phyloP scores from a whole-genome alignment of 2,329 filamentous ascomycete species.

The Epichloe scottii region DNA sequence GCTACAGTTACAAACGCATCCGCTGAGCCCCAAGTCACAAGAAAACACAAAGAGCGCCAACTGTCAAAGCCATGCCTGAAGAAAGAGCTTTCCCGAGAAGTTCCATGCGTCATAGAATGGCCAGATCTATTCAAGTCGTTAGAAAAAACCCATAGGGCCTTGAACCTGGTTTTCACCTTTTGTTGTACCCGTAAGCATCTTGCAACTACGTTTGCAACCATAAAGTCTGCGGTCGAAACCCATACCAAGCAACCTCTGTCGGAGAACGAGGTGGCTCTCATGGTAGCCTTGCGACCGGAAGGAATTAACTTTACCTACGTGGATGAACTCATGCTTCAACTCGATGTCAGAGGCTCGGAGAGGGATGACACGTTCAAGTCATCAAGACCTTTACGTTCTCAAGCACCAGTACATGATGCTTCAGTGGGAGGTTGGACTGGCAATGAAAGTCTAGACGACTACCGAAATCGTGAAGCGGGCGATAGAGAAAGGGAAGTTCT shows the following conservation, averaged over 20 bases:
- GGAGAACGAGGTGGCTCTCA: slow-evolving; percentile 69
- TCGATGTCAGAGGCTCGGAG: slow-evolving; percentile 60
- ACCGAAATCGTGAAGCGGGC: slow-evolving; percentile 5
- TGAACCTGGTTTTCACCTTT: slow-evolving; percentile 92
- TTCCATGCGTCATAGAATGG: slow-evolving; percentile 40
- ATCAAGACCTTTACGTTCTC: slow-evolving; percentile 32
- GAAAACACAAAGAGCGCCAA: background rate
- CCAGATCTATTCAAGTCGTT: slow-evolving; percentile 61
- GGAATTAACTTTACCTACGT: slow-evolving; percentile 78
- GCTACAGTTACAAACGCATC: background rate
- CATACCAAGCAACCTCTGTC: slow-evolving; percentile 61
- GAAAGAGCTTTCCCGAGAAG: background rate
- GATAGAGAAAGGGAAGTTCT: slow-evolving; percentile 52
- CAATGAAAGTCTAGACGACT: slow-evolving; percentile 26
- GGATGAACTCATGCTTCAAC: slow-evolving; percentile 69
- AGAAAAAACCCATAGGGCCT: slow-evolving; percentile 64
- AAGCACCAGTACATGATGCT: slow-evolving; percentile 38
- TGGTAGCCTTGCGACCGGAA: slow-evolving; percentile 64
- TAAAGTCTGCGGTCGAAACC: slow-evolving; percentile 71
- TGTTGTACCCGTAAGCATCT: slow-evolving; percentile 88
- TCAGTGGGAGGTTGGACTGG: slow-evolving; percentile 46
- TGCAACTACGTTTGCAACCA: slow-evolving; percentile 80
- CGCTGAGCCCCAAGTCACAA: background rate
- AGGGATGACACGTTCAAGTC: slow-evolving; percentile 50
- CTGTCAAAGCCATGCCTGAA: background rate